phyloP scores from a whole-genome alignment of 2,329 filamentous ascomycete genomes.

The Fusarium gaditjirri region DNA sequence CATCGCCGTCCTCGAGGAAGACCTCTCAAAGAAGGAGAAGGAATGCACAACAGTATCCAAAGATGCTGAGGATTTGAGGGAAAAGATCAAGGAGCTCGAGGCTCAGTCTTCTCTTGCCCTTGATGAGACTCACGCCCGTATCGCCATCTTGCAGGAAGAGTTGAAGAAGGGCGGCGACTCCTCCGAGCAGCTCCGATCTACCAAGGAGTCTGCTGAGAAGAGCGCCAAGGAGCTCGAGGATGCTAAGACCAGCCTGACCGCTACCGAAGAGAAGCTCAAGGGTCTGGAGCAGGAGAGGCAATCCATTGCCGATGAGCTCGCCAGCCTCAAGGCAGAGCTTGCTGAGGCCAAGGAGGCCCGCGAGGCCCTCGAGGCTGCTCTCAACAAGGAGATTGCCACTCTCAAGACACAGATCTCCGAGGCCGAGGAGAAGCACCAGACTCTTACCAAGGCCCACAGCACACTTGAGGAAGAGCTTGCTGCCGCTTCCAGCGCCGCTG shows the following conservation, averaged over 20 bases:
- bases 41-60: constrained; percentile 48
- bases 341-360: constrained; percentile 50
- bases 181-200: constrained; percentile 41
- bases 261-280: constrained; percentile 43
- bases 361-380: constrained; percentile 47
- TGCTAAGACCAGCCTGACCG: constrained; percentile 36
- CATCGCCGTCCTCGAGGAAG: constrained; percentile 47
- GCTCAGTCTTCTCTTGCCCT: constrained; percentile 45
- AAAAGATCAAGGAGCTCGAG: constrained; percentile 53
- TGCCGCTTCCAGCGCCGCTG: constrained; percentile 41
- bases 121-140: constrained; percentile 48
- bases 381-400: constrained; percentile 46
- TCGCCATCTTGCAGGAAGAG: constrained; percentile 50
- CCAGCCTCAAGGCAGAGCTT: constrained; percentile 48
- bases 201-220: constrained; percentile 41
- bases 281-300: constrained; percentile 45
- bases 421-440: constrained; percentile 47
- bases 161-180: constrained; percentile 45
- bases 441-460: constrained; percentile 45
- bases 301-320: constrained; percentile 48
- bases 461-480: constrained; percentile 49
- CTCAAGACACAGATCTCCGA: constrained; percentile 51
- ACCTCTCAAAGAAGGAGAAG: constrained; percentile 53
- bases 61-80: constrained; percentile 52
- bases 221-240: constrained; percentile 39